phyloP scores from a whole-genome alignment of 352 stramenopile genomes.

The Globisporangium parvum region DNA sequence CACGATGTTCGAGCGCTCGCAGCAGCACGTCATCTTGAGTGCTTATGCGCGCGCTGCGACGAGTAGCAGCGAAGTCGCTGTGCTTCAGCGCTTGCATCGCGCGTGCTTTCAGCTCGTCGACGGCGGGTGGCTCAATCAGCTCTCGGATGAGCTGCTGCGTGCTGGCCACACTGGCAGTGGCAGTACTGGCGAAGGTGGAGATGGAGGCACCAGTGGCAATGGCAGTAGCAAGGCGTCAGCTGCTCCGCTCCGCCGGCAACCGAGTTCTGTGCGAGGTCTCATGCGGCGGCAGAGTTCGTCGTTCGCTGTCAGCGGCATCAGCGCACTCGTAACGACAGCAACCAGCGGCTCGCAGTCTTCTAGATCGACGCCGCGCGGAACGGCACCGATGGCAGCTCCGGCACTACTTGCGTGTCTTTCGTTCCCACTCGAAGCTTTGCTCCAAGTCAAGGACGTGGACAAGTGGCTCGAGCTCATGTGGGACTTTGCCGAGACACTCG shows the following conservation, averaged over 20 bases:
- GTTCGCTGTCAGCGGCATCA: conserved; percentile 1
- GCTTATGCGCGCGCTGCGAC: not conserved
- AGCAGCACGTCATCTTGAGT: conserved; percentile 6
- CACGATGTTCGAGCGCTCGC: conserved; percentile 4
- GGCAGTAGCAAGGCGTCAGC: not conserved
- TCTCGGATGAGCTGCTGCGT: too few species aligned
- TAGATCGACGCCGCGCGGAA: not conserved
- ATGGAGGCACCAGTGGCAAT: not conserved
- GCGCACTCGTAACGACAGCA: too few species aligned
- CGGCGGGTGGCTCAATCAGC: not conserved
- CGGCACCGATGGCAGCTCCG: not conserved
- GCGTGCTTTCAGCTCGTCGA: conserved; percentile 5
- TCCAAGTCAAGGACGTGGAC: not conserved
- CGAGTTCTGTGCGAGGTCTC: conserved; percentile 1
- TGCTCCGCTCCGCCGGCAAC: not conserved
- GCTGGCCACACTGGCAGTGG: not conserved
- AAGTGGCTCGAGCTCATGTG: conserved; percentile 10
- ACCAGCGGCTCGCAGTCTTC: too few species aligned
- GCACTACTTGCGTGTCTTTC: conserved; percentile 2
- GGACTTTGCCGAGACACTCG: conserved; percentile 9
- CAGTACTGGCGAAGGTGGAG: too few species aligned
- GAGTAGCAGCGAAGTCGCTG: not conserved
- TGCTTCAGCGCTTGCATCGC: conserved; percentile 1
- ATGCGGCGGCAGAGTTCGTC: not conserved
- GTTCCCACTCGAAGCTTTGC: conserved; percentile 6